Conservation (phyloP, 176 grass and related monocot species). For the Carex kokanica region DNA sequence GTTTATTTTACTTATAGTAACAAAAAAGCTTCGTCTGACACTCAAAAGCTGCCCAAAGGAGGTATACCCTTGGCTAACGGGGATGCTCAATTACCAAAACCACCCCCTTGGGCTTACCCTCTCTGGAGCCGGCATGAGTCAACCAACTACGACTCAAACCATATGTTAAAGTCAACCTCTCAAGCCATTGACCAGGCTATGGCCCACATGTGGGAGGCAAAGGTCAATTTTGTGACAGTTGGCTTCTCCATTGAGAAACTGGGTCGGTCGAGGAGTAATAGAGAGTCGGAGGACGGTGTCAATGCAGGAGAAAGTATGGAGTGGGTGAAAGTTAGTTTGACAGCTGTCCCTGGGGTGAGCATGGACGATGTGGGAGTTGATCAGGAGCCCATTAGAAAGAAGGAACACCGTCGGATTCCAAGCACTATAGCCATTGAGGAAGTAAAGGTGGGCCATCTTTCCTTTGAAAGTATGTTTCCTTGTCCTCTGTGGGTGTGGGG, state of each 20-base stretch:
- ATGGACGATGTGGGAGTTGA: slow-evolving; percentile 87
- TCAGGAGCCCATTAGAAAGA: slow-evolving; percentile 59
- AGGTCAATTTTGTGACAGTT: slow-evolving; percentile 92
- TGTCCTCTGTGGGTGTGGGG: background rate
- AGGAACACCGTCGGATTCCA: slow-evolving; percentile 89
- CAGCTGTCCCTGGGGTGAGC: slow-evolving; percentile 79
- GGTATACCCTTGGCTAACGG: slow-evolving; percentile 97
- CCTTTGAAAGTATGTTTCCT: slow-evolving; percentile 1
- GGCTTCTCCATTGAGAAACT: slow-evolving; percentile 85
- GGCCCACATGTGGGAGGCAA: slow-evolving; percentile 89
- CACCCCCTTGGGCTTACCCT: slow-evolving; percentile 98
- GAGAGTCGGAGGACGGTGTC: slow-evolving; percentile 39
- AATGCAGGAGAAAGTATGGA: slow-evolving; percentile 49
- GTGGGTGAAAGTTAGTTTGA: slow-evolving; percentile 82
- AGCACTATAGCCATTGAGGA: slow-evolving; percentile 99
- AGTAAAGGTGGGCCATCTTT: slow-evolving; percentile 65
- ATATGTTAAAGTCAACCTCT: slow-evolving; percentile 80
- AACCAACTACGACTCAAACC: slow-evolving; percentile 78
- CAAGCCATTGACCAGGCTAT: slow-evolving; percentile 97
- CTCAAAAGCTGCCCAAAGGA: slow-evolving; percentile 76
- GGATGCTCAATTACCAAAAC: slow-evolving; percentile 88
- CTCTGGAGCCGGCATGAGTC: slow-evolving; percentile 71
- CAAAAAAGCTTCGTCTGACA: slow-evolving; percentile 60
- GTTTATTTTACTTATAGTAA: slow-evolving; percentile 39
- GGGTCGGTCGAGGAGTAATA: slow-evolving; percentile 55